A percentile compares a stretch with the other conserved stretches of the same genome.
Evolutionary conservation across 2,329 filamentous ascomycete genomes (phyloP).

Genomic region (Aspergillus tubingensis): DNA sequence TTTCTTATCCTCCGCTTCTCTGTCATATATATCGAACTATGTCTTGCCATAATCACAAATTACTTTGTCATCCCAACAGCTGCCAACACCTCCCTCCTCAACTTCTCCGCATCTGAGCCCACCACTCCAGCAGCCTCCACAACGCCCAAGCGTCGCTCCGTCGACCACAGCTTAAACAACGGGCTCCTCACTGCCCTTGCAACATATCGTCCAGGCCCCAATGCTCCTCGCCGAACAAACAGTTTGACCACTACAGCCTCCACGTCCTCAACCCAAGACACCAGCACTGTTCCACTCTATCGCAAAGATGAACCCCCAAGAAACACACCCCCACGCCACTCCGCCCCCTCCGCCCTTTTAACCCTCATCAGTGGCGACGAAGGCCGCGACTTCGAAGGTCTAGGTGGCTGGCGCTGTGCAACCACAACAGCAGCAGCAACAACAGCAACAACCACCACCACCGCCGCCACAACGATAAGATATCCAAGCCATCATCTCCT

Average conservation of each 20-base stretch:
- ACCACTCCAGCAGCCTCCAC: slow-evolving; percentile 25
- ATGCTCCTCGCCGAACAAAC: background rate
- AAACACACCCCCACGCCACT: slow-evolving; percentile 17
- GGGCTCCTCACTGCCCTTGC: background rate
- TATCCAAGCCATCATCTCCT: slow-evolving; percentile 20
- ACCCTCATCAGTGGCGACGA: slow-evolving; percentile 35
- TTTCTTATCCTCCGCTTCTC: slow-evolving; percentile 63
- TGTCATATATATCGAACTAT: slow-evolving; percentile 65
- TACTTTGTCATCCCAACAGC: slow-evolving; percentile 48
- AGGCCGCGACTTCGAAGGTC: slow-evolving; percentile 47
- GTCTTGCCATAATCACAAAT: slow-evolving; percentile 58
- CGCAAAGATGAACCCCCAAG: slow-evolving; percentile 3
- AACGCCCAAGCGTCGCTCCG: slow-evolving; percentile 28
- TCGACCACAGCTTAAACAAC: slow-evolving; percentile 20
- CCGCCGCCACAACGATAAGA: slow-evolving; percentile 14
- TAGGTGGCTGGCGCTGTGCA: slow-evolving; percentile 43
- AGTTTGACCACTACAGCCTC: slow-evolving; percentile 11
- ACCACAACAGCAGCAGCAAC: too few species aligned
- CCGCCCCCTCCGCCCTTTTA: slow-evolving; percentile 21
- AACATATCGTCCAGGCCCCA: background rate
- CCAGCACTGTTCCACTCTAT: slow-evolving; percentile 10
- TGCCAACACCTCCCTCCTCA: slow-evolving; percentile 29
- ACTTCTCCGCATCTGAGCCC: slow-evolving; percentile 33
- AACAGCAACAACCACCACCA: too few species aligned
- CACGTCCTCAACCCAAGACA: background rate